These are phyloP conservation scores for Rasamsonia emersonii DNA, from an alignment of 2,329 filamentous ascomycete species.

Conservation along the genomic window DNA sequence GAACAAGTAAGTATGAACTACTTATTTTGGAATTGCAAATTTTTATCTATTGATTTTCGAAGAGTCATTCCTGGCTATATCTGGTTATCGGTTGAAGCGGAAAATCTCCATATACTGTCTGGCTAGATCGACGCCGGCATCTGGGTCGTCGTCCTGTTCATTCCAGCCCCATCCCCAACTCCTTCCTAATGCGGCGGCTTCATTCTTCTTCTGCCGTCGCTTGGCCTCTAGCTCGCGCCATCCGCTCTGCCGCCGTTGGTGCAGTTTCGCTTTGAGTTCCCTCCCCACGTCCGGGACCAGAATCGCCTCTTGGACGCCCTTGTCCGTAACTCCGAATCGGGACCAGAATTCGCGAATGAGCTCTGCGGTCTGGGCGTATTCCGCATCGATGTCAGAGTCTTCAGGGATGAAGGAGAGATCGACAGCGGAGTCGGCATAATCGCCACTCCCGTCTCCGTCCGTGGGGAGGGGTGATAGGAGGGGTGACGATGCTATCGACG, in stretches of 20 bases:
- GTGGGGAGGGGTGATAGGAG: constrained; percentile 8
- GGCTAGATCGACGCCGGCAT: constrained; percentile 32
- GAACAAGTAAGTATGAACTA: no score
- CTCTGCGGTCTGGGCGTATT: constrained; percentile 23
- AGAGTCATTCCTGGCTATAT: no score
- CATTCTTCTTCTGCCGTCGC: constrained; percentile 9
- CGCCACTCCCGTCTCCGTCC: neutral
- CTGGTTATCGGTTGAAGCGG: constrained; percentile 32
- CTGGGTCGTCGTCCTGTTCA: constrained; percentile 21
- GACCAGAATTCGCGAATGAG: constrained; percentile 37
- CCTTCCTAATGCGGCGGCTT: constrained; percentile 3
- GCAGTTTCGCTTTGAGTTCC: constrained; percentile 26
- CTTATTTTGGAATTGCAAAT: no score
- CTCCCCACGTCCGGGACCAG: constrained; percentile 32
- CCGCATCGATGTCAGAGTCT: constrained; percentile 30
- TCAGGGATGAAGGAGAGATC: constrained; percentile 22
- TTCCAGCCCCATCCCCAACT: constrained; percentile 9
- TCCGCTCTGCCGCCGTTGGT: constrained; percentile 10
- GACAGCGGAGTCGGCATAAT: constrained; percentile 17
- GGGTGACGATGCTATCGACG: constrained; percentile 23
- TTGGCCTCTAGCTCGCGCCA: constrained; percentile 10
- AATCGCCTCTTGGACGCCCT: constrained; percentile 31
- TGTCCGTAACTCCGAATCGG: constrained; percentile 15
- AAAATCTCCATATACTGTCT: constrained; percentile 40
- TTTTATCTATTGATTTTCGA: no score